Evolutionary conservation across 306 rosid species (phyloP).

Genomic region (Glycine soja): DNA sequence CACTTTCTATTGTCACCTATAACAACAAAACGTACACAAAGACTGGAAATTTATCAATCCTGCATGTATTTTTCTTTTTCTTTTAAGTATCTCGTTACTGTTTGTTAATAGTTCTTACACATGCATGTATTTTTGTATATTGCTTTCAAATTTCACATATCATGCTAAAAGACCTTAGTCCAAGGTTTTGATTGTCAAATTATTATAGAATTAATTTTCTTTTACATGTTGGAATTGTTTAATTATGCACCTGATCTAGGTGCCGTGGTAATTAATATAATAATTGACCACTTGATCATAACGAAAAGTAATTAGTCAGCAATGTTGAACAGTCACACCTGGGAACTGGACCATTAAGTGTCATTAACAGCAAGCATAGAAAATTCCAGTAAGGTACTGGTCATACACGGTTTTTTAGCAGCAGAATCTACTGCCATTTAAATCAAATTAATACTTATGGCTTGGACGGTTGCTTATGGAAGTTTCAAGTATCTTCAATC

Average conservation of each 20-base stretch:
- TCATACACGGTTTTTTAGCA: slow-evolving; percentile 54
- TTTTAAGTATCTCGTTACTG: neutral
- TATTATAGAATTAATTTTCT: neutral
- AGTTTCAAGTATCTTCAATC: slow-evolving; percentile 60
- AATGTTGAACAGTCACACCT: slow-evolving; percentile 37
- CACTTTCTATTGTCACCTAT: no score
- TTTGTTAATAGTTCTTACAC: neutral
- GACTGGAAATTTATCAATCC: no score
- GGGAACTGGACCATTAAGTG: slow-evolving; percentile 38
- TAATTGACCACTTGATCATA: slow-evolving; percentile 34
- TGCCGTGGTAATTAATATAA: neutral
- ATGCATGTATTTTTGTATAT: neutral
- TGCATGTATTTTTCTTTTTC: no score
- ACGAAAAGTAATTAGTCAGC: slow-evolving; percentile 15
- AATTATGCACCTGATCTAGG: neutral
- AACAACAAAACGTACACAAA: no score
- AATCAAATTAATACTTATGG: slow-evolving; percentile 29
- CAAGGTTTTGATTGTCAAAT: neutral
- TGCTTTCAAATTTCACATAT: slow-evolving; percentile 23
- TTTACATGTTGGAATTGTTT: neutral
- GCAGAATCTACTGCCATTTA: slow-evolving; percentile 51
- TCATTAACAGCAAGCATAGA: slow-evolving; percentile 30
- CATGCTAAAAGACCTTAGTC: slow-evolving; percentile 5
- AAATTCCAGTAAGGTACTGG: slow-evolving; percentile 59
- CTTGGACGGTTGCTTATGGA: slow-evolving; percentile 65